Conservation (phyloP, 441 rosid species). For the Hura crepitans region DNA sequence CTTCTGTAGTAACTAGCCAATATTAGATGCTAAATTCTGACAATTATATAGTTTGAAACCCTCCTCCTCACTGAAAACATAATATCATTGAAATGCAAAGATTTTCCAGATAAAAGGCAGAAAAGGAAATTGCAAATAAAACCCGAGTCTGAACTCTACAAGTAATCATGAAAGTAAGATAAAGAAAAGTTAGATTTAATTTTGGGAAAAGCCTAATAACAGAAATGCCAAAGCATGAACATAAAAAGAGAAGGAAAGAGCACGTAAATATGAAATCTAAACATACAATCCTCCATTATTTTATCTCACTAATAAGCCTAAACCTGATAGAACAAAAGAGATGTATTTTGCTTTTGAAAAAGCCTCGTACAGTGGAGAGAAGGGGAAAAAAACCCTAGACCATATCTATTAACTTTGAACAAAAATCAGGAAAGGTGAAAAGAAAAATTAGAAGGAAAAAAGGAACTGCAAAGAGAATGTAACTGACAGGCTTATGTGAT, state of each 20-base stretch:
- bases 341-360: conserved; percentile 6
- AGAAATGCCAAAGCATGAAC: background rate
- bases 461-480: conserved; percentile 10
- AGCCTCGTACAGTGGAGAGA: background rate
- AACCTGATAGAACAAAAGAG: conserved; percentile 4
- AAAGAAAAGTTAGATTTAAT: background rate
- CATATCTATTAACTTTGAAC: conserved; percentile 11
- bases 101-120: background rate
- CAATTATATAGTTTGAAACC: background rate
- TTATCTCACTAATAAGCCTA: background rate
- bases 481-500: conserved; percentile 11
- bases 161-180: background rate
- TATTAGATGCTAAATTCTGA: conserved; percentile 18
- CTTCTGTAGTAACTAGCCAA: conserved; percentile 7
- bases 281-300: background rate
- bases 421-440: conserved; percentile 2
- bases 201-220: background rate
- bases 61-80: conserved; percentile 13
- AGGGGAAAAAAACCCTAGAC: background rate
- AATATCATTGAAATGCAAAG: background rate
- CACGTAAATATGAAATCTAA: background rate
- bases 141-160: background rate
- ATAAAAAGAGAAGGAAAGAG: background rate
- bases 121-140: background rate
- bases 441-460: background rate